phyloP scores from a whole-genome alignment of 257 asterid genomes.

The Solanum lycopersicoides region DNA sequence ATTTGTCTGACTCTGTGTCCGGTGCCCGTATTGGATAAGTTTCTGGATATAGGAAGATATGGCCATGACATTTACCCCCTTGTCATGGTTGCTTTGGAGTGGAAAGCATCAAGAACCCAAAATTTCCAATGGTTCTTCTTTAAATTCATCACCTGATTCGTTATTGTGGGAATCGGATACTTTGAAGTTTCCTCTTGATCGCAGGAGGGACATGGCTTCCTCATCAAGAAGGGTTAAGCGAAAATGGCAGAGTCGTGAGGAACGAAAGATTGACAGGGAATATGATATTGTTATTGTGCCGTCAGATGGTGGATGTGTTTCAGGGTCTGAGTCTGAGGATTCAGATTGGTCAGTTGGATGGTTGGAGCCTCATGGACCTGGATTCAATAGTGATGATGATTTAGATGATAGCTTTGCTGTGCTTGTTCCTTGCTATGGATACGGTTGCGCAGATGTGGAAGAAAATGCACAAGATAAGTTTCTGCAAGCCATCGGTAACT shows the following conservation, averaged over 20 bases:
- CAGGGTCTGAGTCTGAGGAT: slow-evolving; percentile 47
- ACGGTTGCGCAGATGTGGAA: slow-evolving; percentile 7
- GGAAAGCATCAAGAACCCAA: slow-evolving; percentile 26
- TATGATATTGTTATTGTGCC: slow-evolving; percentile 40
- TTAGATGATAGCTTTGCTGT: slow-evolving; percentile 38
- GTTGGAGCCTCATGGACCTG: slow-evolving; percentile 42
- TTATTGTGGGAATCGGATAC: slow-evolving; percentile 29
- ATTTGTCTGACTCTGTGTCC: not conserved
- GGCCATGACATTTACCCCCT: slow-evolving; percentile 23
- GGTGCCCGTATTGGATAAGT: not conserved
- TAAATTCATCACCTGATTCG: slow-evolving; percentile 17
- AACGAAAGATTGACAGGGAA: slow-evolving; percentile 32
- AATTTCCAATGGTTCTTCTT: slow-evolving; percentile 10
- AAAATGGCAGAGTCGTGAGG: slow-evolving; percentile 36
- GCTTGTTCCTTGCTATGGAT: slow-evolving; percentile 43
- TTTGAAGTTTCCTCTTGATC: slow-evolving; percentile 22
- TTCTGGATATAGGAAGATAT: slow-evolving; percentile 6
- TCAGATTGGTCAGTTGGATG: slow-evolving; percentile 50
- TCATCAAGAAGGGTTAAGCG: slow-evolving; percentile 23
- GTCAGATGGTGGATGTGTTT: slow-evolving; percentile 44
- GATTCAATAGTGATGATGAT: slow-evolving; percentile 21
- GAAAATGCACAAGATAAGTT: slow-evolving; percentile 12
- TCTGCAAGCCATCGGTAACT: slow-evolving; percentile 12
- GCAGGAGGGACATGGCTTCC: slow-evolving; percentile 10
- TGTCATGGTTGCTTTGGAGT: slow-evolving; percentile 35